Evolutionary conservation across 2,329 filamentous ascomycete species (phyloP), one percentile per base, ranked within the genome.

Genomic region (Blumeria hordei): DNA sequence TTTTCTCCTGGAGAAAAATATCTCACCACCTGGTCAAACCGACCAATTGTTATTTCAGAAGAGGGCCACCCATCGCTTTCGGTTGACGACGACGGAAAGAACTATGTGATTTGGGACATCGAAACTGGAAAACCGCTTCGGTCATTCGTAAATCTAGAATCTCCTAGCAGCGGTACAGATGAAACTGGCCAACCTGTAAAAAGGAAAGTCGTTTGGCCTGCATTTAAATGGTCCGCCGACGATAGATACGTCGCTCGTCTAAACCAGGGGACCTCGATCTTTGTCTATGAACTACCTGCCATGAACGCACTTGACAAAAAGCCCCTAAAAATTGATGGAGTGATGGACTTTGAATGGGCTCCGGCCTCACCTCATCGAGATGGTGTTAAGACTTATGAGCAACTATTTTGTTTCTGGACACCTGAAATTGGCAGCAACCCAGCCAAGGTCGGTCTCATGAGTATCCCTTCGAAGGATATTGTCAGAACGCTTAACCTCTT

Each of bases 151-250:
- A 94, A 90, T 62, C 77, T 94, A 59, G 92, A 98, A 61, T 71
- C 85, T 12, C 79, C 85, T 34, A 76, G 75, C 60, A 74, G 77
- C 52, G 70, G 71, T 39, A 70, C 69, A 53, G 80, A 81, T 55
- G 74, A 73, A 39, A 77, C 81, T 39, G 78, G 78, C 58, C 73
- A 78, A 58, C 76, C 78, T 34, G 71, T 77, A 60, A 93, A 94
- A 75, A 86, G 88, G 69, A 95, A 95, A 77, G 80, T 93, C 63
- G 85, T 92, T 66, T 98, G 92, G 92, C 92, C 92, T 28, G 88
- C 90, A 1, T 98, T 98, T 80, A 98, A 98, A 73, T 98, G 92
- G 92, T 96, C 92, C 34, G 75, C 92, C 3, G 92, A 98, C 66
- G 88, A 95, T 71, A 92, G 93, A 69, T 98, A 94, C 67, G 88